Percentiles rank a stretch among this genome's conserved stretches.
Conservation (phyloP, 441 rosid species). For the Gossypium schwendimanii region DNA sequence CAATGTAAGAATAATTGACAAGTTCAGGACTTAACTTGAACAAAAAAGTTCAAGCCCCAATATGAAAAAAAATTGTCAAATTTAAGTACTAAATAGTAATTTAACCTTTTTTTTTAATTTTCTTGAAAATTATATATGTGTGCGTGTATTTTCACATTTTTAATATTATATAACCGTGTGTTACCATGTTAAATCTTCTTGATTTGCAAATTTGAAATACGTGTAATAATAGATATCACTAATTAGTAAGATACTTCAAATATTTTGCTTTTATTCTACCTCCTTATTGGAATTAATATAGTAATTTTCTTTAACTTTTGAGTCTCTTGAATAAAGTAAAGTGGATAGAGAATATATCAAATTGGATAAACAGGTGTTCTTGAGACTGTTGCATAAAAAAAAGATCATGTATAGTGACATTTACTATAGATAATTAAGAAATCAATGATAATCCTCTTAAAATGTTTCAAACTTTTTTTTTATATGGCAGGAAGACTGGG, state of each 20-base stretch:
- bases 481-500: conserved; percentile 83
- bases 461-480: background rate
- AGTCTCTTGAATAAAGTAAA: background rate
- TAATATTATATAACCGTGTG: too few species aligned
- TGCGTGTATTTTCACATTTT: too few species aligned
- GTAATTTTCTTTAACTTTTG: background rate
- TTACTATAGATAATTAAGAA: background rate
- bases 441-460: too few species aligned
- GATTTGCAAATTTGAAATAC: background rate
- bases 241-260: too few species aligned
- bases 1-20: too few species aligned
- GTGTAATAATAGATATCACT: background rate
- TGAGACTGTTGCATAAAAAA: background rate
- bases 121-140: too few species aligned
- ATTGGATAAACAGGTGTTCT: background rate
- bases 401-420: background rate
- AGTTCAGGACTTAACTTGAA: too few species aligned
- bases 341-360: background rate
- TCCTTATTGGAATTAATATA: background rate
- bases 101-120: too few species aligned
- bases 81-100: too few species aligned
- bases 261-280: background rate
- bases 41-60: too few species aligned
- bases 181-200: background rate
- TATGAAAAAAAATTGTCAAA: too few species aligned